These are phyloP conservation scores for Exobasidium rhododendri DNA, from an alignment of 1,284 basidiomycete genomes.

Conservation along the genomic window DNA sequence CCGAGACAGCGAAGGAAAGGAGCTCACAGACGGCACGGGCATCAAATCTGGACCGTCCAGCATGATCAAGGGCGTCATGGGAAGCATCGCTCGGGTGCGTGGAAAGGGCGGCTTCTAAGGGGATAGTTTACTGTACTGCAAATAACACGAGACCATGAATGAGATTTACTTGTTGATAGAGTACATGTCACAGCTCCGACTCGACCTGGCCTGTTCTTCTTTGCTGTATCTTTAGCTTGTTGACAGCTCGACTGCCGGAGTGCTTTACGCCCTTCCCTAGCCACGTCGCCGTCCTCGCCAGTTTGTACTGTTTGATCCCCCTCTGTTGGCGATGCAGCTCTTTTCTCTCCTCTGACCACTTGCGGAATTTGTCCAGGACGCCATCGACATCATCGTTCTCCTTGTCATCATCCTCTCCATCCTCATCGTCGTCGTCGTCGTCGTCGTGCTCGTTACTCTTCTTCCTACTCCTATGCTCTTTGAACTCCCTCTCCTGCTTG, in stretches of 20 bases:
- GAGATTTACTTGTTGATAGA: too few species aligned
- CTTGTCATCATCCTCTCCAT: constrained; percentile 11
- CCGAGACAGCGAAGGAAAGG: not conserved
- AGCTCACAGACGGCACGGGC: not conserved
- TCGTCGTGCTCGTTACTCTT: not conserved
- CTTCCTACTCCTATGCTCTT: not conserved
- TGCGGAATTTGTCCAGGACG: constrained; percentile 26
- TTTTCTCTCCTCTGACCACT: constrained; percentile 31
- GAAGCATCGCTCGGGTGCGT: not conserved
- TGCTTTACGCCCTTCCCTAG: constrained; percentile 19
- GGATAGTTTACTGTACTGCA: too few species aligned
- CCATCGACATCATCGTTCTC: constrained; percentile 17
- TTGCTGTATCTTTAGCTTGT: constrained; percentile 24
- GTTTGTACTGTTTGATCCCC: constrained; percentile 31
- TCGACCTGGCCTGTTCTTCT: constrained; percentile 23
- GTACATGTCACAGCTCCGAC: constrained; percentile 23
- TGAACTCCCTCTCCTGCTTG: not conserved
- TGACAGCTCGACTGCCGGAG: constrained; percentile 14
- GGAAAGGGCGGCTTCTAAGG: not conserved
- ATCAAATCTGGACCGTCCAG: not conserved
- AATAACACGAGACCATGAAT: too few species aligned
- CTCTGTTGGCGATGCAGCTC: constrained; percentile 32
- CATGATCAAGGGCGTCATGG: not conserved
- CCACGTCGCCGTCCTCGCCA: constrained; percentile 31
- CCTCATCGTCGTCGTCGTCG: constrained; percentile 17